Percentiles rank a stretch among this genome's conserved stretches.
Evolutionary conservation across 2,329 filamentous ascomycete genomes (phyloP).

Genomic region (Fusarium nurragi): DNA sequence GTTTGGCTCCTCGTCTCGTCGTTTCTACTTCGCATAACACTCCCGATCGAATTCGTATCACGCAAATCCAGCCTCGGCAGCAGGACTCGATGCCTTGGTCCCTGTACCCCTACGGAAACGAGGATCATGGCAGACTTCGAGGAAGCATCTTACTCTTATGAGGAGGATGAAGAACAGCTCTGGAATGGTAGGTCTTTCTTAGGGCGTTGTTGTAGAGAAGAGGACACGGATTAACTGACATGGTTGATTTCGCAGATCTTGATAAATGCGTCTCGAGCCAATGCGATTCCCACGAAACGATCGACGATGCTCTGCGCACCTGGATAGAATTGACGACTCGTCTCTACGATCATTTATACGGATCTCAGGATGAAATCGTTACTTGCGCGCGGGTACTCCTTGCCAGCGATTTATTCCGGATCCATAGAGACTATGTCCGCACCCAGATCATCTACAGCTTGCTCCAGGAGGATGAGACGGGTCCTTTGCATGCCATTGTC

Average conservation of each 20-base stretch:
- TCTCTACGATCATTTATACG: constrained; percentile 79
- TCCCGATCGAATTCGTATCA: constrained; percentile 7
- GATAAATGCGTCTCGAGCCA: constrained; percentile 56
- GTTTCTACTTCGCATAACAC: constrained; percentile 19
- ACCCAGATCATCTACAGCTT: constrained; percentile 93
- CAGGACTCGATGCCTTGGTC: constrained; percentile 50
- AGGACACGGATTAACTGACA: constrained; percentile 28
- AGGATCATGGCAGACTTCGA: constrained; percentile 70
- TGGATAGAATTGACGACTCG: constrained; percentile 83
- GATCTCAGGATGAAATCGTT: constrained; percentile 80
- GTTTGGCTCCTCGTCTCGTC: constrained; percentile 29
- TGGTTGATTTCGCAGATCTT: constrained; percentile 54
- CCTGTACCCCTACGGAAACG: constrained; percentile 41
- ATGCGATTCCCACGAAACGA: constrained; percentile 64
- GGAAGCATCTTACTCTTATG: constrained; percentile 68
- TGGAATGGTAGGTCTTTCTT: constrained; percentile 74
- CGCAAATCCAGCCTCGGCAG: constrained; percentile 18
- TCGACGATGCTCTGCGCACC: constrained; percentile 86
- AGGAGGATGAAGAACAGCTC: constrained; percentile 86
- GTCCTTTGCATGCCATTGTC: constrained; percentile 82
- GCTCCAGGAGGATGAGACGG: constrained; percentile 85
- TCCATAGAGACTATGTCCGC: constrained; percentile 86
- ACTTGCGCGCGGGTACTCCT: constrained; percentile 83
- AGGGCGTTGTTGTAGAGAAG: neutral
- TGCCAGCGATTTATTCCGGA: constrained; percentile 76